A percentile compares a stretch with the other conserved stretches of the same genome.
These are phyloP conservation scores for Xenosphaeropsis pyriputrescens DNA, from an alignment of 2,329 filamentous ascomycete genomes.

Conservation along the genomic window DNA sequence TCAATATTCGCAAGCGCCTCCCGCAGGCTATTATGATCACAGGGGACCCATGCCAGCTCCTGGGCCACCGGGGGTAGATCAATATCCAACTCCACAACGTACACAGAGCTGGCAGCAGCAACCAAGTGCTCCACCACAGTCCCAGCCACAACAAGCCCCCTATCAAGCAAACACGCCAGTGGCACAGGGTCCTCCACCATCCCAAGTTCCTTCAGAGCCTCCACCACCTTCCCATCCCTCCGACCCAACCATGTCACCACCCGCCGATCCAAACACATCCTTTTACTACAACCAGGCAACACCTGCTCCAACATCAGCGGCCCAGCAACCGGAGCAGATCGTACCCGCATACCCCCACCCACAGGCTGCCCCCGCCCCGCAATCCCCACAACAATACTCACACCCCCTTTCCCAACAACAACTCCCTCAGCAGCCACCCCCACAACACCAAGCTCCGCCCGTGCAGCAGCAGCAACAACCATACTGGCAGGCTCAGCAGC, in stretches of 20 bases:
- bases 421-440: constrained; percentile 12
- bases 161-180: constrained; percentile 10
- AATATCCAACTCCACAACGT: constrained; percentile 9
- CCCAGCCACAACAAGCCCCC: constrained; percentile 10
- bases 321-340: constrained; percentile 17
- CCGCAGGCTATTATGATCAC: too few species aligned
- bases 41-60: too few species aligned
- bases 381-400: constrained; percentile 16
- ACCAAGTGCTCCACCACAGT: constrained; percentile 9
- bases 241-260: constrained; percentile 19
- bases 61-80: neutral
- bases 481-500: constrained; percentile 34
- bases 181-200: constrained; percentile 8
- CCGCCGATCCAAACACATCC: constrained; percentile 35
- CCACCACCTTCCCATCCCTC: constrained; percentile 18
- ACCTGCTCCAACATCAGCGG: constrained; percentile 20
- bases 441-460: constrained; percentile 10
- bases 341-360: constrained; percentile 16
- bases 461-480: constrained; percentile 24
- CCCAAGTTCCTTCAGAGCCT: constrained; percentile 17
- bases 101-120: constrained; percentile 33
- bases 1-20: neutral
- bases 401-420: constrained; percentile 13
- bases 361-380: constrained; percentile 20
- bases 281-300: constrained; percentile 43